Base-by-base conservation (phyloP, 2,329 filamentous ascomycete genomes). In the Fusarium concolor region DNA sequence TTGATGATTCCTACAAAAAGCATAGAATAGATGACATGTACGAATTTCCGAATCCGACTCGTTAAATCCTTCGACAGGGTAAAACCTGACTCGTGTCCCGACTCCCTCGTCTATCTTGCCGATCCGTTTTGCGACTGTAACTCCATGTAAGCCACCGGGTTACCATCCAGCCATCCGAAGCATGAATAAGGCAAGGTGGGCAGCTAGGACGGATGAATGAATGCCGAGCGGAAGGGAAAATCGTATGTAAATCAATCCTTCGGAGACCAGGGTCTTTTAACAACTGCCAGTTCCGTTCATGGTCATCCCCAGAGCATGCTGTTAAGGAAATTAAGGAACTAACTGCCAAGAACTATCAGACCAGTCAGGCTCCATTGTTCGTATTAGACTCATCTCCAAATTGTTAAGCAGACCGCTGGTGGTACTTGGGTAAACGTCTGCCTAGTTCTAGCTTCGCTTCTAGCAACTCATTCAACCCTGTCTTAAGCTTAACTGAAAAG, bases 351-450 rank as follows among this genome's bases (percentile, higher is more conserved):
- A 6, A 3, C 33, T 7, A 3, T 37, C 22, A 47, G 18, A 17
- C 42, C 43, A 28, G 35, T 43, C 26, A 51, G 22, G 15, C 22
- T 43, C 18, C 15, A 11, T 24, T 22, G 8, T 18, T 31, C 26
- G 29, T 38, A 44, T n/a, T 35, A 15, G 8, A 18, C 26, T 11
- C 26, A 11, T 26, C 10, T n/a, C 20, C 12, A 53, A 73, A 72
- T 72, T 73, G 71, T 71, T 72, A 73, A 65, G 62, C 55, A 69
- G 67, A 73, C 69, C 67, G 71, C 61, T 39, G 29, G 7, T 20
- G 17, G 37, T 18, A n/a, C 29, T 28, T 54, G 17, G 47, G 50
- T 47, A 47, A 47, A 47, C 42, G 29, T 41, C 45, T 54, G 41
- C 50, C 41, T 47, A 4, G n/a, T 20, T 45, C 41, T 12, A 54